Base-by-base conservation (phyloP, 2,329 filamentous ascomycete species). In the Aspergillus sojae region DNA sequence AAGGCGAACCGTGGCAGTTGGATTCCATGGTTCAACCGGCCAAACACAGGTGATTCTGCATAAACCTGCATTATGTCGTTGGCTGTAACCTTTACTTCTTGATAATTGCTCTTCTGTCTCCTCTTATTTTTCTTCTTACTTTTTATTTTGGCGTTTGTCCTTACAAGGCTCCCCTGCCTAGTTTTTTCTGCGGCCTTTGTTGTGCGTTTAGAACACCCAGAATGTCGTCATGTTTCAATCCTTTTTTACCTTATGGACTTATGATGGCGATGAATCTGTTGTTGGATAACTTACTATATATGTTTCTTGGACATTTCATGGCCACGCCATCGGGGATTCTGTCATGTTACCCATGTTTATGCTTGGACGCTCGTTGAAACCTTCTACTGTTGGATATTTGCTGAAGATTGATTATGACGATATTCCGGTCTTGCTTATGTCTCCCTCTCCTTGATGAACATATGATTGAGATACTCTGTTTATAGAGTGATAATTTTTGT, bases 1-100 rank as follows among this genome's bases (percentile, higher is more conserved):
- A 81, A 78, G 67, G 76, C 78, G 3, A 82, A 82, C 68, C 74
- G 80, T 52, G 77, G 74, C 64, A 82, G 80, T 73, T 82, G 80
- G 80, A 80, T 82, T 60, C 70, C 78, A 12, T 82, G 80, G 80
- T 79, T 82, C 67, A 80, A 79, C 60, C 77, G 78, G 32, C 71
- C 75, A 3, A 73, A 65, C 52, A 62, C 72, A 19, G 48, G 58
- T 10, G 36, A 72, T 62, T 58, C 11, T 62, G 66, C 39, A 58
- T 60, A 55, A 39, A 23, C 21, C 5, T 21, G 14, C 6, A 53
- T 53, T 14, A 54, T 36, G 19, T 23, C n/a, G 48, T 64, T 63
- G 46, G 52, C 45, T 60, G 12, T 28, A 7, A 11, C 46, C 16
- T 30, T 50, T 48, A 50, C 3, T 12, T 56, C 28, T 50, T 53